Base-by-base conservation (phyloP, 352 stramenopile genomes). In the Phytophthora meadii region DNA sequence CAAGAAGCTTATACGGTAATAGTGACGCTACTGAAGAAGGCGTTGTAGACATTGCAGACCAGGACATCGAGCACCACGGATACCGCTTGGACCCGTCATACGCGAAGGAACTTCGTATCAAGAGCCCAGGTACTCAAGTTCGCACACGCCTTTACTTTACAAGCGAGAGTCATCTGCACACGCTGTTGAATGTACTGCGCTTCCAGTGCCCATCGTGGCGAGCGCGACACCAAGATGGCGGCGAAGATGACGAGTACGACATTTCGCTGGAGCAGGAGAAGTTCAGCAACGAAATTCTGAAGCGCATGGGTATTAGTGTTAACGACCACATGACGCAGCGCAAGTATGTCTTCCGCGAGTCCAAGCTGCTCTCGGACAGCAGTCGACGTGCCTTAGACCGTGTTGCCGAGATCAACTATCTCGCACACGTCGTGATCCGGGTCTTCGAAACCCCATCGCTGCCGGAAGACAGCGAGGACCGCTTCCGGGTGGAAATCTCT, bases 121-220 rank as follows among this genome's bases (percentile, higher is more conserved):
- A 99, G 70, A 94, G 84, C 45, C 86, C 88, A 0, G 81, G 79
- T 5, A 94, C 84, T 8, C 86, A 93, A 66, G 85, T 96, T 54
- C 94, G 98, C 61, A 99, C 97, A 27, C 90, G 98, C 4, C 80
- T 99, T 15, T 99, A 99, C 75, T 99, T 99, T 66, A 99, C 98
- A 14, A 99, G 94, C 42, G 98, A 99, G 79, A 94, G 84, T 56
- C 98, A 99, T 79, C 84, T 99, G 55, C 97, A 99, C 75, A 97
- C 96, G 25, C 77, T 99, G 32, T 78, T 99, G 50, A 99, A 99
- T 76, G 96, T 99, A 27, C 78, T 99, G 22, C 84, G 97, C 5
- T 97, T 97, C 65, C 87, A 94, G 61, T 94, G 88, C 50, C 71
- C 81, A 24, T 84, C 80, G 28, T 94, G 85, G 87, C 74, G 76